Evolutionary conservation across 306 rosid genomes (phyloP).

Genomic region (Lathyrus tuberosus): DNA sequence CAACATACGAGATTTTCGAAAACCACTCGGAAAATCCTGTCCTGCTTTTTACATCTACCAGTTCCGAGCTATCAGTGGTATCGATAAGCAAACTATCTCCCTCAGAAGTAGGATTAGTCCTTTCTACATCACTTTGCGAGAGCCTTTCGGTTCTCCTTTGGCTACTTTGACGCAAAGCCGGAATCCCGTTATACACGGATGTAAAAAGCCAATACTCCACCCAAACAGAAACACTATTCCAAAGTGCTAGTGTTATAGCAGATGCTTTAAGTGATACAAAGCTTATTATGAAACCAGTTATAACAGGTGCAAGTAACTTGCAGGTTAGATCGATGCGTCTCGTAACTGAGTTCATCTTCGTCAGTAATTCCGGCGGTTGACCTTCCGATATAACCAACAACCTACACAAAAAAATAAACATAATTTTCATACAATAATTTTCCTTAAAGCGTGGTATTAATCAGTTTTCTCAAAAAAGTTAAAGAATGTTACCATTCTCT

Average conservation of each 20-base stretch:
- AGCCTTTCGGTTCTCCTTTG: conserved; percentile 54
- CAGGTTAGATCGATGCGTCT: conserved; percentile 84
- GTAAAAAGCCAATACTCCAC: conserved; percentile 83
- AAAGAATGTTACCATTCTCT: conserved; percentile 79
- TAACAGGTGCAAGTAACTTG: conserved; percentile 83
- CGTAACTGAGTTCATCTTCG: conserved; percentile 67
- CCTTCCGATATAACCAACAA: conserved; percentile 84
- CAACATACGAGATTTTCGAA: conserved; percentile 56
- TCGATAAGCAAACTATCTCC: conserved; percentile 43
- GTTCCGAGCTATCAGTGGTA: conserved; percentile 17
- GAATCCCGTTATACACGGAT: conserved; percentile 79
- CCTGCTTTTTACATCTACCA: conserved; percentile 37
- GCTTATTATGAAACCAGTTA: conserved; percentile 84
- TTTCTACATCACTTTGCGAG: conserved; percentile 41
- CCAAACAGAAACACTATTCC: conserved; percentile 76
- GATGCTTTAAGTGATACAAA: conserved; percentile 82
- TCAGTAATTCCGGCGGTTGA: conserved; percentile 62
- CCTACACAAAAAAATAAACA: conserved; percentile 49
- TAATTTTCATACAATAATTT: not conserved
- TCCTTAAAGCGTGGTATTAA: not conserved
- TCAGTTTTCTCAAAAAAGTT: conserved; percentile 27
- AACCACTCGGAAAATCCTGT: conserved; percentile 37
- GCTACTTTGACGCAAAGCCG: conserved; percentile 64
- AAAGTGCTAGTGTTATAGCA: conserved; percentile 71
- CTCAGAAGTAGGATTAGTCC: conserved; percentile 35